Evolutionary conservation across 106 monocot genomes (phyloP), one percentile per base, ranked within the genome.

Genomic region (Dactylorhiza incarnata): DNA sequence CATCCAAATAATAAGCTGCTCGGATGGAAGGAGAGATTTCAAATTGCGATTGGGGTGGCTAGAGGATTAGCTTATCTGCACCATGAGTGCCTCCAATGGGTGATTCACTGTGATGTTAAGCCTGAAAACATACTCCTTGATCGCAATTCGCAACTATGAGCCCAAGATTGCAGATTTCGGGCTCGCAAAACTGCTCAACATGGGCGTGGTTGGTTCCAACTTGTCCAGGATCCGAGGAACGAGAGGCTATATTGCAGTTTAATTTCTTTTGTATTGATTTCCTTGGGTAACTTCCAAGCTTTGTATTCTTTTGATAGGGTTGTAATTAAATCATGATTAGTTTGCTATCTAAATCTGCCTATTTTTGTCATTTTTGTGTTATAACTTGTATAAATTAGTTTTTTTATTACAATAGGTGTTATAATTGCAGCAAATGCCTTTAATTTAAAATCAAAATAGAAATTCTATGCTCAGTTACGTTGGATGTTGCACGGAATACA

Each of bases 51-150:
- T 8, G 87, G 87, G 23, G 85, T 85, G 37, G 87, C 87, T 8
- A 87, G 82, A 63, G 87, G 85, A 11, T 68, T 90, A 43, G 85
- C 85, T 9, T 87, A 90, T n/a, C 90, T 90, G 10, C 90, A 90
- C 47, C 81, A 88, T 74, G 90, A 90, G 69, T 90, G 90, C 63
- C 81, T 87, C 5, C 87, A 90, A 24, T 90, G 90, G 90, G 70
- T 90, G 26, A 79, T 90, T 15, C 90, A 90, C 71, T 90, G 87
- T 49, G 90, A 90, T 45, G 71, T 90, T 26, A 90, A 90, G 78
- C 90, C 87, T 4, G 87, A 87, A 56, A 90, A 87, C 67, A 85
- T 90, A 50, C 81, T 90, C 7, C 51, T 90, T 13, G 87, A 85
- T 46, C 0, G 6, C n/a, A n/a, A n/a, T n/a, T n/a, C n/a, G n/a